Evolutionary conservation across 2,329 filamentous ascomycete species (phyloP).

Genomic region (Beauveria scarabaeidicola): DNA sequence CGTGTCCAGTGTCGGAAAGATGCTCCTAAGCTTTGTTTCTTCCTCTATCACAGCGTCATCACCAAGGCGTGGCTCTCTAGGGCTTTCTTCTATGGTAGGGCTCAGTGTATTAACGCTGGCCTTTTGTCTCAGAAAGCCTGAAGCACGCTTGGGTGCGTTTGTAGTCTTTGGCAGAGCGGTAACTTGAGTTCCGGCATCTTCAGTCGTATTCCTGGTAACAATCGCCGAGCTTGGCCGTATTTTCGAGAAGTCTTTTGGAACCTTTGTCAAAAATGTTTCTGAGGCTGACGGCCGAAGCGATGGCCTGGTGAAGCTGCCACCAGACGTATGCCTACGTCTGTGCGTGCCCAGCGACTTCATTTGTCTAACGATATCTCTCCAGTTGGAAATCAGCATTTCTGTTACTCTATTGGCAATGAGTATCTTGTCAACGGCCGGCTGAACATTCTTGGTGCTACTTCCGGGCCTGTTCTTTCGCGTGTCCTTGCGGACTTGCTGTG

Average conservation of each 20-base stretch:
- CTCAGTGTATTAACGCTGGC: constrained; percentile 21
- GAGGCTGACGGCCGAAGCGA: constrained; percentile 32
- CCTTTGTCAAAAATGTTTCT: constrained; percentile 30
- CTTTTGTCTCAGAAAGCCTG: constrained; percentile 17
- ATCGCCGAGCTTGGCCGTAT: not conserved
- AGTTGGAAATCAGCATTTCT: constrained; percentile 58
- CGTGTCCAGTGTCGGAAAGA: not conserved
- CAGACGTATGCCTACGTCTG: constrained; percentile 16
- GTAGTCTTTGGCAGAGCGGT: not conserved
- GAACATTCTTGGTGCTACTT: not conserved
- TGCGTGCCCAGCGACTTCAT: constrained; percentile 39
- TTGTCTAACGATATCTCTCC: constrained; percentile 55
- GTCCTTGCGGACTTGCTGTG: constrained; percentile 1
- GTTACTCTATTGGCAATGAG: constrained; percentile 49
- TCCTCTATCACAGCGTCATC: not conserved
- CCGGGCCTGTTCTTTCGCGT: not conserved
- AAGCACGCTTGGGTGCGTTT: constrained; percentile 15
- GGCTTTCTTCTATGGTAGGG: constrained; percentile 25
- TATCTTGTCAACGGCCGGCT: constrained; percentile 43
- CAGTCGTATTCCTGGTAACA: constrained; percentile 16
- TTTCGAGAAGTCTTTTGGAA: constrained; percentile 25
- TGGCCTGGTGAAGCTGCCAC: constrained; percentile 11
- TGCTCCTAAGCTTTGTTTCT: not conserved
- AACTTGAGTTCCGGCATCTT: constrained; percentile 7
- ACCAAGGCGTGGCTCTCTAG: not conserved